Evolutionary conservation across 75 land plant genomes (phyloP), one percentile per base, ranked within the genome.

Genomic region (Ceratopteris richardii): DNA sequence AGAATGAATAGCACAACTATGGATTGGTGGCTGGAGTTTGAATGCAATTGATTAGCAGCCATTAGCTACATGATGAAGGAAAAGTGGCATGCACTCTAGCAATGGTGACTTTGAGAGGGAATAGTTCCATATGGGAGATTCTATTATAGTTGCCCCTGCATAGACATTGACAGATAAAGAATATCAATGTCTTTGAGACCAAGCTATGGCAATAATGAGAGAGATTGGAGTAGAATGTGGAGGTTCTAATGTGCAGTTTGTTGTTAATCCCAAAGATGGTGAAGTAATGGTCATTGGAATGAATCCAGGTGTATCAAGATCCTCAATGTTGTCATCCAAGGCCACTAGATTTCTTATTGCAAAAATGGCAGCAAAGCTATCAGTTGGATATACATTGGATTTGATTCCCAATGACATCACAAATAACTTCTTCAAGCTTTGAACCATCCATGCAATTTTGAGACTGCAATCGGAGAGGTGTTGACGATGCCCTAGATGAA

Each of bases 371-470:
- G 99, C 99, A 12, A 90, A 86, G 77, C 60, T 95, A 14, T 95
- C 99, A 4, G 97, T 95, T 42, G 99, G 99, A 0, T 95, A 95
- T 42, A 79, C 99, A 0, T 69, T 95, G 71, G 99, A 95, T 67
- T 82, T 91, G 67, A 95, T 95, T 53, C 97, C 99, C 0, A 90
- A 95, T 77, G 99, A 95, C 53, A 95, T 95, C 55, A 95, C 99
- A 73, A 69, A 95, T 87, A 31, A 95, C 97, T 0, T 97, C 99
- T 25, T 97, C 99, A 26, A 95, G 99, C 63, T 95, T 95, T 71
- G 99, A 95, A 76, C 99, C 99, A 27, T 95, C 99, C 6, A 95
- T 95, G n/a, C n/a, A n/a, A n/a, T n/a, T n/a, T n/a, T n/a, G n/a
- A n/a, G n/a, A n/a, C n/a, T n/a, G n/a, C n/a, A n/a, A n/a, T n/a